These are phyloP conservation scores for Pilasporangium apinafurcum DNA, from an alignment of 352 stramenopile genomes.

Conservation along the genomic window DNA sequence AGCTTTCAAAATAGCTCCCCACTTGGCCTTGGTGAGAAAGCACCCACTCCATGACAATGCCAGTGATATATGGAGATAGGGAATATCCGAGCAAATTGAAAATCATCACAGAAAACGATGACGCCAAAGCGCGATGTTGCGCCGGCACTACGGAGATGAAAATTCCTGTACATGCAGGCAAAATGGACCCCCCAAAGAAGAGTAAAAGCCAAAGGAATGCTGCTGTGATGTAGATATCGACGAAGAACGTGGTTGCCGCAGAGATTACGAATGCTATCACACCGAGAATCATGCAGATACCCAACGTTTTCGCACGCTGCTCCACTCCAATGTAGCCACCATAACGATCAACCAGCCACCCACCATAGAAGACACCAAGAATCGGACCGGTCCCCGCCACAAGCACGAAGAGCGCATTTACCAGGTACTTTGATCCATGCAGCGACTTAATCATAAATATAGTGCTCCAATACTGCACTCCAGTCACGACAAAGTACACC, in stretches of 20 bases:
- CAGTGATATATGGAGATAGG: constrained; percentile 71
- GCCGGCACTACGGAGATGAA: constrained; percentile 80
- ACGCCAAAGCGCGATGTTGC: constrained; percentile 68
- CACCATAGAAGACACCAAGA: constrained; percentile 76
- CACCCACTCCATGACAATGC: constrained; percentile 77
- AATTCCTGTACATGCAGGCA: constrained; percentile 79
- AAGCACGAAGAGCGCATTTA: constrained; percentile 80
- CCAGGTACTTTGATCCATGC: constrained; percentile 73
- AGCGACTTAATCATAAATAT: constrained; percentile 88
- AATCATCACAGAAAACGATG: constrained; percentile 76
- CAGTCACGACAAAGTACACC: constrained; percentile 84
- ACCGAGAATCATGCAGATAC: constrained; percentile 72
- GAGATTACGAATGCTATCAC: constrained; percentile 61
- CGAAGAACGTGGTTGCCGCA: constrained; percentile 70
- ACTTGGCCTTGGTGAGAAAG: constrained; percentile 49
- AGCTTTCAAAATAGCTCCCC: constrained; percentile 63
- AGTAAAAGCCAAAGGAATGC: constrained; percentile 74
- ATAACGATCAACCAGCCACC: constrained; percentile 70
- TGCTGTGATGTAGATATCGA: constrained; percentile 69
- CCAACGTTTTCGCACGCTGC: constrained; percentile 65
- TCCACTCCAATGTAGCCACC: constrained; percentile 75
- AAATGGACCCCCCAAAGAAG: constrained; percentile 77
- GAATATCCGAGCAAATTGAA: constrained; percentile 83
- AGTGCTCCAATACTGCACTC: constrained; percentile 84
- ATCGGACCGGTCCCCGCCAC: constrained; percentile 75